Evolutionary conservation across 352 stramenopile species (phyloP), one percentile per base, ranked within the genome.

Genomic region (Pythium aristosporum): DNA sequence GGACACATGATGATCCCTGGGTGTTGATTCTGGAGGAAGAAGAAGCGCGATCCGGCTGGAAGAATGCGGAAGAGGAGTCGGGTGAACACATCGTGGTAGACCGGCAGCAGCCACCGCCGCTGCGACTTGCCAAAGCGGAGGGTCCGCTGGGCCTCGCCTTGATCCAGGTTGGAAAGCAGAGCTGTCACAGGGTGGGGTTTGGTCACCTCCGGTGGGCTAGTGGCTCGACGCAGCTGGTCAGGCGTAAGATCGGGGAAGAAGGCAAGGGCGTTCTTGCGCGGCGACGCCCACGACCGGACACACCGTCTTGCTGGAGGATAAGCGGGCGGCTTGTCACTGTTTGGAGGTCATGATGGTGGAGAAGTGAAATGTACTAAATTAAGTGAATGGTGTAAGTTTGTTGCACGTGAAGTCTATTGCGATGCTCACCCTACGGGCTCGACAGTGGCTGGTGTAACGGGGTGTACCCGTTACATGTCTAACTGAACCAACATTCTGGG

Each of bases 71-170:
- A 61, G 25, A 61, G 41, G 7, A 61, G 12, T 8, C 39, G 54
- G 5, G 52, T 15, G n/a, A 46, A 52, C 6, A 61, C 54, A 13
- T 52, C 54, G n/a, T 61, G 54, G 42, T 52, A 61, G 9, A 61
- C 41, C 7, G 54, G 37, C 10, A 41, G 47, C 36, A 50, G 32
- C 36, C 52, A 64, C 11, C 42, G 42, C 7, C 42, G 42, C n/a
- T 48, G 42, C 7, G 42, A 48, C 37, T 7, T 12, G 11, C 10
- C 37, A 42, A 42, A 42, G 37, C 15, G 10, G 37, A 42, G 10
- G 11, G 37, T 42, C 11, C 15, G 37, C 11, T 16, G 15, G 4
- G 10, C 37, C 15, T 4, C 37, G 4, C 15, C 15, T 2, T 16
- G 11, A 42, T 18, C 37, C 11, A 42, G 6, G 11, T 42, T 18